A percentile compares a stretch with the other conserved stretches of the same genome.
These are phyloP conservation scores for Herpetospermum pedunculosum DNA, from an alignment of 306 rosid genomes.

Conservation along the genomic window DNA sequence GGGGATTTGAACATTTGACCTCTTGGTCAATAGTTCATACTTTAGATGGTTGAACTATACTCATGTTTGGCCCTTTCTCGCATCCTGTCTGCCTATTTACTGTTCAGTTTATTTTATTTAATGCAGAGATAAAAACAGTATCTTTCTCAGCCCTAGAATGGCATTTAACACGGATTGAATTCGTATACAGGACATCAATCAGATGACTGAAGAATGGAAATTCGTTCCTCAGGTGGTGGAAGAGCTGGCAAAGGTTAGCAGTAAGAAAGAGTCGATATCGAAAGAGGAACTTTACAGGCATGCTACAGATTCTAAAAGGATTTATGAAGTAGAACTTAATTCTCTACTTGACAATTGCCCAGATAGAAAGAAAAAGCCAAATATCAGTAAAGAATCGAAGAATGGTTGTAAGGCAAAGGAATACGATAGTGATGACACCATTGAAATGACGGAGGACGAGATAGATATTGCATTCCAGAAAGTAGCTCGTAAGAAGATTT, in stretches of 20 bases:
- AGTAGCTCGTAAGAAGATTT: slow-evolving; percentile 32
- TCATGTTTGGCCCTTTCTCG: background rate
- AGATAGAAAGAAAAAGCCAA: slow-evolving; percentile 18
- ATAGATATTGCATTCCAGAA: slow-evolving; percentile 54
- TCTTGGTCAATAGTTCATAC: no score
- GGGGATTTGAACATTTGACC: no score
- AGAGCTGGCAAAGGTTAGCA: slow-evolving; percentile 56
- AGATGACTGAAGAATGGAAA: slow-evolving; percentile 63
- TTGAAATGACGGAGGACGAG: slow-evolving; percentile 87
- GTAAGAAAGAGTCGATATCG: slow-evolving; percentile 23
- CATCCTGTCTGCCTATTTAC: background rate
- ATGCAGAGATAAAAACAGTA: background rate
- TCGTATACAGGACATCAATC: slow-evolving; percentile 37
- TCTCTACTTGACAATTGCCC: slow-evolving; percentile 22
- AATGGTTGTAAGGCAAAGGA: slow-evolving; percentile 5
- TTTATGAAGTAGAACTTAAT: slow-evolving; percentile 52
- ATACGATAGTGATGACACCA: slow-evolving; percentile 76
- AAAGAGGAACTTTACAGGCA: slow-evolving; percentile 51
- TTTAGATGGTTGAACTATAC: no score
- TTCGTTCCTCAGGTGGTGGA: slow-evolving; percentile 66
- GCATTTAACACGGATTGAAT: background rate
- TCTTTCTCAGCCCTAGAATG: background rate
- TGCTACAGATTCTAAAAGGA: slow-evolving; percentile 47
- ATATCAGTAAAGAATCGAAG: background rate
- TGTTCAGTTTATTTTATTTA: background rate